Evolutionary conservation across 2,329 filamentous ascomycete genomes (phyloP), one percentile per base, ranked within the genome.

Genomic region (Tolypocladium tropicale): DNA sequence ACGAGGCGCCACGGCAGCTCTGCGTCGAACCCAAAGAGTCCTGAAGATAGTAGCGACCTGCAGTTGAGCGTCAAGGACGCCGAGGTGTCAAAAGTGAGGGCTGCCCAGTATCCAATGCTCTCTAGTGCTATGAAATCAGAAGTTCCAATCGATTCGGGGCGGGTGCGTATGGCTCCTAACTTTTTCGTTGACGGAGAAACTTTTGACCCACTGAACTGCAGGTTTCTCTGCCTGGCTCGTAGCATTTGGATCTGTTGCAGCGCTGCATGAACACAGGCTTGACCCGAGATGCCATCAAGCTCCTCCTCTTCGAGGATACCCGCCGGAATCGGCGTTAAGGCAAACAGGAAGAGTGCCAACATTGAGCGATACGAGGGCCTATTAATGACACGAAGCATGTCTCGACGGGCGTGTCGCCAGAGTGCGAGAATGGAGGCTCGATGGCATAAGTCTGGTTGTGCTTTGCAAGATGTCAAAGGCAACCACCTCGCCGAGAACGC

Each of bases 301-400:
- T 75, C 72, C 58, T 75, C 73, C 1, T 73, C 72, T 46, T 74
- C 72, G 0, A 68, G 68, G 16, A 75, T 69, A 0, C 70, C 70
- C 0, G 63, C 61, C 0, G 73, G 73, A 34, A 75, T 73, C 0
- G 72, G 72, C 1, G 72, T 73, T 43, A 73, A 56, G 3, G 70
- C 69, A 55, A 74, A 75, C 0, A 75, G 63, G 54, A 73, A 70
- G 1, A 75, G 58, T 0, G 70, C 68, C 2, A 75, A 60, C 61
- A 74, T 72, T 0, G 73, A 75, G 11, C 70, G 67, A 53, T 75
- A 75, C 0, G 70, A 74, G 0, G 71, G 67, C 1, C 71, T 64
- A 41, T 75, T 75, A 52, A 74, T 73, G 18, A 73, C 66, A 21
- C 68, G 65, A 9, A 74, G 63, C 68, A 74, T 72, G 48, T 73